phyloP scores from a whole-genome alignment of 352 stramenopile species.

The Globisporangium alternatum region DNA sequence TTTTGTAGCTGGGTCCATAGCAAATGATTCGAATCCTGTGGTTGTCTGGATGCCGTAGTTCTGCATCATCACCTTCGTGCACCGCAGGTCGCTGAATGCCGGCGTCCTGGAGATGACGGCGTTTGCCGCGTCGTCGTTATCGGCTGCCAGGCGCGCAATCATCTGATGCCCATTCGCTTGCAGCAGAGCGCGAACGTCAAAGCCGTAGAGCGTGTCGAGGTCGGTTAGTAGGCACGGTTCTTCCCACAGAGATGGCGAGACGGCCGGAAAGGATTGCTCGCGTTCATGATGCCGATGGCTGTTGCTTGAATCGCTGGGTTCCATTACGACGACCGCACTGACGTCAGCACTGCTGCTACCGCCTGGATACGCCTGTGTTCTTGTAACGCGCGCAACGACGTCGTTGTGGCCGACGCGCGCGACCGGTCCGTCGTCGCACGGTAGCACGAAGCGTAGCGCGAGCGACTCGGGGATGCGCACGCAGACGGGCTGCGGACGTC shows the following conservation, averaged over 20 bases:
- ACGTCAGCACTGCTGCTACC: background rate
- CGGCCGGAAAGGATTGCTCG: background rate
- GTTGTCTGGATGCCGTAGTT: background rate
- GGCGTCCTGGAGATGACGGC: constrained; percentile 15
- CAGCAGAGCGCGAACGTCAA: constrained; percentile 19
- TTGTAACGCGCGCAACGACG: constrained; percentile 15
- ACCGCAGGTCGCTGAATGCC: constrained; percentile 28
- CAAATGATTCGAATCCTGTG: constrained; percentile 20
- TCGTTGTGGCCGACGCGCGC: constrained; percentile 15
- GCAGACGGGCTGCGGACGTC: background rate
- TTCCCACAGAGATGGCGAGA: constrained; percentile 2
- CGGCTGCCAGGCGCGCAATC: background rate
- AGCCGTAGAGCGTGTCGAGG: constrained; percentile 19
- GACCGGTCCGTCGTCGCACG: constrained; percentile 13
- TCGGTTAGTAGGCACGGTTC: constrained; percentile 1
- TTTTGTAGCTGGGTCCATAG: background rate
- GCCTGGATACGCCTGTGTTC: background rate
- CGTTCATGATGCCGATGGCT: background rate
- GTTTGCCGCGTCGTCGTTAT: constrained; percentile 19
- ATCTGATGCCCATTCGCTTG: background rate
- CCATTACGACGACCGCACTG: background rate
- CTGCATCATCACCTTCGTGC: constrained; percentile 23
- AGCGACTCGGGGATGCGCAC: constrained; percentile 6
- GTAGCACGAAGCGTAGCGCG: constrained; percentile 19
- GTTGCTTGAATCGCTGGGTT: background rate